Conservation (phyloP, 805 yeast species). For the Metschnikowia shivogae region DNA sequence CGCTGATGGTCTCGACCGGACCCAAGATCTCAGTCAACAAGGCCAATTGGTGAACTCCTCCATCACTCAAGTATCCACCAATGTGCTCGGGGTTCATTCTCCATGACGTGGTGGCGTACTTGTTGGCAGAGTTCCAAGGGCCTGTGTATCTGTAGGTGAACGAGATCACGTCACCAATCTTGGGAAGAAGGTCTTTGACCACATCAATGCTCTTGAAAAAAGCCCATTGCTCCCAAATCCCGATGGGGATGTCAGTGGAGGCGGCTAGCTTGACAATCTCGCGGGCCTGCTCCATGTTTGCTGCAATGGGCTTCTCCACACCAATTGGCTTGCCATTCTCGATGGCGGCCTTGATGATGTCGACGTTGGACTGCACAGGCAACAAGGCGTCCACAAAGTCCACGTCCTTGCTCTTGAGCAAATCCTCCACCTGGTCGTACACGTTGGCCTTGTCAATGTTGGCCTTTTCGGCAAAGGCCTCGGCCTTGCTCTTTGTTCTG, state of each 20-base stretch:
- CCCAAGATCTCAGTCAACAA: constrained; percentile 81
- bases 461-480: constrained; percentile 65
- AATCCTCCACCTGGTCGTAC: constrained; percentile 58
- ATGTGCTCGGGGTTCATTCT: constrained; percentile 86
- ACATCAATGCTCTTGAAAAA: constrained; percentile 57
- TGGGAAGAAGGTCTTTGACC: constrained; percentile 52
- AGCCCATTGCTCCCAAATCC: constrained; percentile 84
- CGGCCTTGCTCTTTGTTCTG: constrained; percentile 82
- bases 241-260: constrained; percentile 61
- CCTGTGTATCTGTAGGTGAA: constrained; percentile 76
- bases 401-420: constrained; percentile 60
- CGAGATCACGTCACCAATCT: constrained; percentile 69
- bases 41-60: constrained; percentile 95
- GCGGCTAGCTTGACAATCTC: constrained; percentile 69
- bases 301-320: constrained; percentile 92
- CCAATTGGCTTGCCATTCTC: constrained; percentile 72
- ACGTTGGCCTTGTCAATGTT: constrained; percentile 47
- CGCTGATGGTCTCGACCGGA: constrained; percentile 63
- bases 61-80: constrained; percentile 91
- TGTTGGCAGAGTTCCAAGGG: constrained; percentile 55
- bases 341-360: constrained; percentile 65
- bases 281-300: constrained; percentile 72
- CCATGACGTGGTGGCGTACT: constrained; percentile 75
- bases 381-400: constrained; percentile 80
- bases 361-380: constrained; percentile 80